phyloP scores from a whole-genome alignment of 208 protist genomes.

The Herpetomonas samuelpessoai region DNA sequence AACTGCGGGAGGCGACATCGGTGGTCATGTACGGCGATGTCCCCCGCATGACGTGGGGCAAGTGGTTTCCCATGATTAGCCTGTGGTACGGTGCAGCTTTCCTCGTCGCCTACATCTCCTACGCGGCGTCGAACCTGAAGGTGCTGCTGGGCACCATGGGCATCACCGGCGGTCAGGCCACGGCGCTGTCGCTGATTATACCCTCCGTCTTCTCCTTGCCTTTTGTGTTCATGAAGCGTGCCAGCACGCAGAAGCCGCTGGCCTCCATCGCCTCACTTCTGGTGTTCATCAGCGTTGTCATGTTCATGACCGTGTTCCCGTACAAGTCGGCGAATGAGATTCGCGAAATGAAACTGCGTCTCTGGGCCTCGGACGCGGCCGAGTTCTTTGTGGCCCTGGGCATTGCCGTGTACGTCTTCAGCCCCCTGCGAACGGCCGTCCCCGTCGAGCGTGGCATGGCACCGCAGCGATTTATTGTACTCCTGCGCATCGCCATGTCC shows the following conservation, averaged over 20 bases:
- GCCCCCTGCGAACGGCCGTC: constrained; percentile 22
- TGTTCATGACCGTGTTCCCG: constrained; percentile 30
- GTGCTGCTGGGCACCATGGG: constrained; percentile 30
- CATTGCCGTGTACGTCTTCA: constrained; percentile 26
- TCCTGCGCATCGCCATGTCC: constrained; percentile 15
- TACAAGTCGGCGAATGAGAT: constrained; percentile 7
- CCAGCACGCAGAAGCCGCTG: constrained; percentile 25
- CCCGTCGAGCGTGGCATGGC: constrained; percentile 43
- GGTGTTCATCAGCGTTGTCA: constrained; percentile 23
- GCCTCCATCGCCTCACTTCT: constrained; percentile 26
- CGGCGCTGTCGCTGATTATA: constrained; percentile 34
- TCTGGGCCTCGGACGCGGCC: constrained; percentile 17
- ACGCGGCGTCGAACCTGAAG: constrained; percentile 31
- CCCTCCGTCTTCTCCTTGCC: constrained; percentile 33
- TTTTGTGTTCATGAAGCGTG: constrained; percentile 49
- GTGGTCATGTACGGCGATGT: constrained; percentile 52
- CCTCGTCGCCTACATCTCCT: constrained; percentile 34
- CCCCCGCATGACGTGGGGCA: constrained; percentile 31
- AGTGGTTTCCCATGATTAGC: constrained; percentile 23
- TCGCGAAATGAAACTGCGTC: constrained; percentile 8
- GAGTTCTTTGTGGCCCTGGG: constrained; percentile 37
- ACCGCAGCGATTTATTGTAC: constrained; percentile 20
- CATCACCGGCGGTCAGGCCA: constrained; percentile 15
- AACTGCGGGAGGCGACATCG: constrained; percentile 26
- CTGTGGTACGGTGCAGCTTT: constrained; percentile 24